These are phyloP conservation scores for Hemileccinum rubropunctum DNA, from an alignment of 768 basidiomycete species.

Conservation along the genomic window DNA sequence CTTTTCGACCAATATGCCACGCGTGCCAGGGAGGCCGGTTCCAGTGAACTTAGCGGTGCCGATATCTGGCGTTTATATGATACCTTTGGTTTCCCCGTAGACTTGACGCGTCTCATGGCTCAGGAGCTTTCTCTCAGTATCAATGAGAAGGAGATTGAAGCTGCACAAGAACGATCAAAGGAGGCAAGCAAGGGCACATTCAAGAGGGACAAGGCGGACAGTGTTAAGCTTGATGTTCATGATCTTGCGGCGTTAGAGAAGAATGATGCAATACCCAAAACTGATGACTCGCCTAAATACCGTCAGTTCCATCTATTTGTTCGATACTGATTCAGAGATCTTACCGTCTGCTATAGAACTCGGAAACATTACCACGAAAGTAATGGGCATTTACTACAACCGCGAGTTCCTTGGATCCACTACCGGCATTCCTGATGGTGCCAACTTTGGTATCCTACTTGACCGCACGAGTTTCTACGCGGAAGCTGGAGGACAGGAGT, in stretches of 20 bases:
- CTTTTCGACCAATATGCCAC: conserved; percentile 87
- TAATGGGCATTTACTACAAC: conserved; percentile 84
- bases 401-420: conserved; percentile 75
- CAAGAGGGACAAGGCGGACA: conserved; percentile 65
- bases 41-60: conserved; percentile 73
- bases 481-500: conserved; percentile 95
- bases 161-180: conserved; percentile 83
- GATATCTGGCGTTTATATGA: conserved; percentile 98
- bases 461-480: conserved; percentile 97
- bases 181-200: conserved; percentile 85
- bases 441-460: conserved; percentile 80
- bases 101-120: conserved; percentile 95
- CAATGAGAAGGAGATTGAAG: conserved; percentile 86
- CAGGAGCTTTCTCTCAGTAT: conserved; percentile 84
- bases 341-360: conserved; percentile 45
- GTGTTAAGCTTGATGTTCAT: conserved; percentile 92
- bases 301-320: conserved; percentile 45
- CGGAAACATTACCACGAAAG: conserved; percentile 70
- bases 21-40: conserved; percentile 59
- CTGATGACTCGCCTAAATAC: conserved; percentile 90
- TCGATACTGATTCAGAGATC: not conserved
- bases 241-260: conserved; percentile 86
- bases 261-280: conserved; percentile 76
- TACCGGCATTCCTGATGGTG: conserved; percentile 55
- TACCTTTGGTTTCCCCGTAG: conserved; percentile 97